These are phyloP conservation scores for thale cress (Arabidopsis thaliana) DNA, from an alignment of 345 rosid genomes.

Conservation along the genomic window DNA sequence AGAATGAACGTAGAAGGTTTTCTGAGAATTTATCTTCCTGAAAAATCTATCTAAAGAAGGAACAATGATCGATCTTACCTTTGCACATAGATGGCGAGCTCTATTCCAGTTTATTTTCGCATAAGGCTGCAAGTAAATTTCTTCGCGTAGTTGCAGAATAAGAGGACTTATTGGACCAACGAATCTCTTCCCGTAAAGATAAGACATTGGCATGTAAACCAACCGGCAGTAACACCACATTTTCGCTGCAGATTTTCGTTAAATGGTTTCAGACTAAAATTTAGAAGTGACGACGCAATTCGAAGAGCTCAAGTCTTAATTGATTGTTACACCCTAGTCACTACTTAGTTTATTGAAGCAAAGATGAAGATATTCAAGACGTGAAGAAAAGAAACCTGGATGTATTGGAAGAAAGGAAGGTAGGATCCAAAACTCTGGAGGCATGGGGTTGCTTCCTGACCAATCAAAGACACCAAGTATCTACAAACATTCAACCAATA, in stretches of 20 bases:
- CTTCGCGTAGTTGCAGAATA: slow-evolving; percentile 56
- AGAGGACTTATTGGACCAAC: slow-evolving; percentile 65
- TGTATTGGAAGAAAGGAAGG: slow-evolving; percentile 63
- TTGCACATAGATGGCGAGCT: slow-evolving; percentile 57
- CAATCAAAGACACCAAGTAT: slow-evolving; percentile 61
- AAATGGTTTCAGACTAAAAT: slow-evolving; percentile 2
- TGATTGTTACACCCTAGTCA: slow-evolving; percentile 4
- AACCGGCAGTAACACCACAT: slow-evolving; percentile 72
- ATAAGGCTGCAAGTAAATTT: slow-evolving; percentile 58
- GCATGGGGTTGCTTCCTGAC: slow-evolving; percentile 71
- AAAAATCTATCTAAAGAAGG: not conserved
- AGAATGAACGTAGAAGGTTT: not conserved
- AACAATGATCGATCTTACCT: slow-evolving; percentile 40
- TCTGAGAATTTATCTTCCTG: slow-evolving; percentile 12
- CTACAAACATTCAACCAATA: slow-evolving; percentile 30
- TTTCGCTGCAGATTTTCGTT: slow-evolving; percentile 49
- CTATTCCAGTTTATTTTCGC: slow-evolving; percentile 58
- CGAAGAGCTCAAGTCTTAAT: not conserved
- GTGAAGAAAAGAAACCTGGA: slow-evolving; percentile 49
- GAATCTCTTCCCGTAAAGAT: slow-evolving; percentile 65
- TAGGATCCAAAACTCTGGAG: slow-evolving; percentile 72
- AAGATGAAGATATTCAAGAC: not conserved
- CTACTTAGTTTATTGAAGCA: not conserved
- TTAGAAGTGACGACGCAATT: slow-evolving; percentile 1
- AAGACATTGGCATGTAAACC: slow-evolving; percentile 78